Evolutionary conservation across 768 basidiomycete species (phyloP), one percentile per base, ranked within the genome.

Genomic region (Lactarius akahatsu): DNA sequence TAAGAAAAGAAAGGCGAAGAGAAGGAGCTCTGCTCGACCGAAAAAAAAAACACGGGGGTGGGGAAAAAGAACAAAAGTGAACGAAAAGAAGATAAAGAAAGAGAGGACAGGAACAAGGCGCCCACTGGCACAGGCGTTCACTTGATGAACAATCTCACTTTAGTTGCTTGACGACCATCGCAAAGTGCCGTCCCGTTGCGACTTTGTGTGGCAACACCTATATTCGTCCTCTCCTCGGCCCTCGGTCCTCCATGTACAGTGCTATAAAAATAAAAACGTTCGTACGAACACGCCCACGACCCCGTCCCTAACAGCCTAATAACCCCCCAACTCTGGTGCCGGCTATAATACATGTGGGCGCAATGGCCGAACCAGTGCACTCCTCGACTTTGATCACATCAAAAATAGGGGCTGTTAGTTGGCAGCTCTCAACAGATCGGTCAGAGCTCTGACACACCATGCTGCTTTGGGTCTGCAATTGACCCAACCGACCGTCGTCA

Each of bases 151-250:
- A 13, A 10, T 15, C 50, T 52, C 59, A 32, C 30, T 6, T 32
- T 18, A 28, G 52, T 59, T 72, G 23, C 67, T 47, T 71, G 71
- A 70, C 73, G 68, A 70, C 67, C 57, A 41, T 68, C 59, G 47
- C 47, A 11, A 65, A 28, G 59, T 26, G 18, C 38, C 32, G 26
- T 23, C 56, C 30, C 30, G 15, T 34, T 23, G 38, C 38, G 9
- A 38, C 55, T 9, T 28, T 32, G 20, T 34, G 23, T 55, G 1
- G 30, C 18, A 56, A 47, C 23, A 3, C n/a, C 47, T 43, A 6
- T 26, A 26, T 32, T 30, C 1, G 20, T 28, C 10, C 34, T 16
- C 26, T 38, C 45, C 13, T 41, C 20, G 8, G 36, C 50, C 36
- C n/a, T 7, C 4, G 11, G 5, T 23, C 23, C 26, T 52, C 15